These are phyloP conservation scores for Verticillium zaregamsianum DNA, from an alignment of 2,329 filamentous ascomycete genomes.

Conservation along the genomic window DNA sequence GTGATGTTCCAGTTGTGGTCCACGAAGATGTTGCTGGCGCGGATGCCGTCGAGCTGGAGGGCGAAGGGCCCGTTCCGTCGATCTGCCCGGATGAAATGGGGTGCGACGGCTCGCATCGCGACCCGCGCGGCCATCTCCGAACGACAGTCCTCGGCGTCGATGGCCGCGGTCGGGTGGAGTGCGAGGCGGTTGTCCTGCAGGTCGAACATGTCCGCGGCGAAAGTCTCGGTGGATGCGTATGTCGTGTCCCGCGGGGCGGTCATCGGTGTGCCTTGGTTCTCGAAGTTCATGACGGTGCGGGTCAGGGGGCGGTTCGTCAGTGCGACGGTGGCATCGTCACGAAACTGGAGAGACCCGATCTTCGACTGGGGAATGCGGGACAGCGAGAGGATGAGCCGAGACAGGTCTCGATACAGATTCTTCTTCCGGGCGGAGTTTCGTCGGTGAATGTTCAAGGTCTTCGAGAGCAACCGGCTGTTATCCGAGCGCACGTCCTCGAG, in stretches of 20 bases:
- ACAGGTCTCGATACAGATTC: too few relatives aligned
- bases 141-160: constrained; percentile 20
- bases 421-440: too few relatives aligned
- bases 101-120: constrained; percentile 20
- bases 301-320: too few relatives aligned
- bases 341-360: too few relatives aligned
- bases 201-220: not conserved
- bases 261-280: not conserved
- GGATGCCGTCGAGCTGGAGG: constrained; percentile 30
- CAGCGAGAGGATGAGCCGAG: too few relatives aligned
- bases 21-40: constrained; percentile 33
- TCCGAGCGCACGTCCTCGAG: not conserved
- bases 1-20: constrained; percentile 28
- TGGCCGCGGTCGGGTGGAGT: constrained; percentile 26
- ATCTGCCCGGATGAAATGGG: constrained; percentile 15
- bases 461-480: not conserved
- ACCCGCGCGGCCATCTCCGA: constrained; percentile 23
- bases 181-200: not conserved
- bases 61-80: constrained; percentile 26
- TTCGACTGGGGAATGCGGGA: too few relatives aligned
- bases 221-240: not conserved
- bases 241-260: not conserved
- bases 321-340: too few relatives aligned
- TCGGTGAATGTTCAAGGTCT: not conserved
- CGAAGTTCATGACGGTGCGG: too few relatives aligned